Evolutionary conservation across 768 basidiomycete species (phyloP).

Genomic region (Xerocomellus amylosporus): DNA sequence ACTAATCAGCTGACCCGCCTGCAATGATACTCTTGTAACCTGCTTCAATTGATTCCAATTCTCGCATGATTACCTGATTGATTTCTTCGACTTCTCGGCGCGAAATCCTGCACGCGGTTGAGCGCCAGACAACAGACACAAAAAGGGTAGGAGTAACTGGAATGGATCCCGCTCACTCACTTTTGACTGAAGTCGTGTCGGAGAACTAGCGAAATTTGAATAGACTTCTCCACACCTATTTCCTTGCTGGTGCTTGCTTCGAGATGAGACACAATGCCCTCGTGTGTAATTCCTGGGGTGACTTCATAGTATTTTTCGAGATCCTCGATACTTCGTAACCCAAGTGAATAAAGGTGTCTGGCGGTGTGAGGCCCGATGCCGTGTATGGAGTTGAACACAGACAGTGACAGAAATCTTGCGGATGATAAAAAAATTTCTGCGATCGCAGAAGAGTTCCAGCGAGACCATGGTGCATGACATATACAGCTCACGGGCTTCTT

Average conservation of each 20-base stretch:
- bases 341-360: conserved; percentile 58
- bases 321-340: conserved; percentile 65
- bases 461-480: conserved; percentile 7
- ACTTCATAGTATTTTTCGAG: conserved; percentile 60
- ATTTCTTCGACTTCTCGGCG: conserved; percentile 79
- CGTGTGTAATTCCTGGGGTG: conserved; percentile 36
- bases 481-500: conserved; percentile 48
- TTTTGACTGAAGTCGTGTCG: conserved; percentile 52
- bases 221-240: conserved; percentile 37
- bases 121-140: neutral
- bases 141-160: neutral
- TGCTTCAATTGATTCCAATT: conserved; percentile 57
- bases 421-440: conserved; percentile 46
- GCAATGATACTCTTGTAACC: conserved; percentile 75
- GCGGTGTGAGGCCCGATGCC: conserved; percentile 75
- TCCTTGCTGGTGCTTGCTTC: conserved; percentile 17
- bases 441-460: neutral
- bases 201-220: conserved; percentile 59
- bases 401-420: conserved; percentile 54
- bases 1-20: conserved; percentile 60
- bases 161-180: conserved; percentile 28
- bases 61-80: conserved; percentile 59
- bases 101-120: conserved; percentile 51
- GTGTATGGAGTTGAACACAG: conserved; percentile 60
- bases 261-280: conserved; percentile 23